phyloP scores from a whole-genome alignment of 2,329 filamentous ascomycete genomes.

The Pseudogymnoascus sp. region DNA sequence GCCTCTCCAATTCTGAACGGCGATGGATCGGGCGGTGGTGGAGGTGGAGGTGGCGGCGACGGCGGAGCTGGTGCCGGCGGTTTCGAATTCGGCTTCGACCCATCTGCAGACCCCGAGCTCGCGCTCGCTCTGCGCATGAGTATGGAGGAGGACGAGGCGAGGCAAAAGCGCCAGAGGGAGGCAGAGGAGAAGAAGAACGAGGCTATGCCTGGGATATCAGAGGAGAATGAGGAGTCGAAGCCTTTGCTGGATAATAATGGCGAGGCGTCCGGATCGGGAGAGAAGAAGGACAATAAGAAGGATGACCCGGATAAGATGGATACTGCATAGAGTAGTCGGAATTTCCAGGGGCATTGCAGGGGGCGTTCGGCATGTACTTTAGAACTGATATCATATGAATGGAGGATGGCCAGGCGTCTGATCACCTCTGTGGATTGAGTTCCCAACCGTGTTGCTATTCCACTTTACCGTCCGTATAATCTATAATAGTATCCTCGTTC shows the following conservation, averaged over 20 bases:
- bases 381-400: conserved; percentile 22
- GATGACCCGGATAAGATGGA: conserved; percentile 77
- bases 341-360: conserved; percentile 22
- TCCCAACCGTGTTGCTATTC: conserved; percentile 2
- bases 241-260: conserved; percentile 56
- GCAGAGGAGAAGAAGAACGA: conserved; percentile 60
- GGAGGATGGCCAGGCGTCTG: neutral
- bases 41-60: conserved; percentile 40
- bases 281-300: conserved; percentile 40
- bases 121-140: conserved; percentile 93
- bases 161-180: conserved; percentile 74
- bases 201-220: conserved; percentile 71
- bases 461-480: neutral
- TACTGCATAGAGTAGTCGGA: conserved; percentile 51
- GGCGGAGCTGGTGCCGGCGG: conserved; percentile 51
- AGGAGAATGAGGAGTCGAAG: conserved; percentile 60
- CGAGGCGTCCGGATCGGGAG: conserved; percentile 52
- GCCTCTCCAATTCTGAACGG: conserved; percentile 83
- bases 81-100: conserved; percentile 86
- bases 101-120: conserved; percentile 83
- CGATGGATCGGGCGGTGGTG: conserved; percentile 57
- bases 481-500: conserved; percentile 4
- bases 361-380: conserved; percentile 28
- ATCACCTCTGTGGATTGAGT: neutral
- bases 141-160: conserved; percentile 94